A percentile compares a stretch with the other conserved stretches of the same genome.
Conservation (phyloP, 805 yeast species). For the Ogataea ganodermae region DNA sequence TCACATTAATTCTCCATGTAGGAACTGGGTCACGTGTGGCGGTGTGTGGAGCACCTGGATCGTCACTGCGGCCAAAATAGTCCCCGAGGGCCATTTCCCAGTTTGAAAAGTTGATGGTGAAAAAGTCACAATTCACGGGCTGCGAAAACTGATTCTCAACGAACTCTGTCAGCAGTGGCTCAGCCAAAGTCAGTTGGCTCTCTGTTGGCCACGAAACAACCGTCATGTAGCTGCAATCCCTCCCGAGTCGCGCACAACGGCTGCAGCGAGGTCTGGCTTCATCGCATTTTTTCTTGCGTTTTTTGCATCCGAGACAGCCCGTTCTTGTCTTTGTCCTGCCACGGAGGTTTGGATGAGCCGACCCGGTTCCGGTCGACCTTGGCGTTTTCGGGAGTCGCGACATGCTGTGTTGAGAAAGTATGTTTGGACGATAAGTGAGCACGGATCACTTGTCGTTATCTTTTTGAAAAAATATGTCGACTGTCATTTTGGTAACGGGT, state of each 20-base stretch:
- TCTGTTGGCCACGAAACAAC: constrained; percentile 21
- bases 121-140: background rate
- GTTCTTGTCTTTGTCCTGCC: constrained; percentile 22
- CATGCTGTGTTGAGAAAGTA: background rate
- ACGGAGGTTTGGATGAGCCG: constrained; percentile 3
- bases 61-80: background rate
- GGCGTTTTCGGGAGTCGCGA: background rate
- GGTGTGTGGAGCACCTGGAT: too few relatives aligned
- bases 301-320: constrained; percentile 46
- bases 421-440: background rate
- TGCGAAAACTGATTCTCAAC: background rate
- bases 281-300: constrained; percentile 44
- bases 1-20: too few relatives aligned
- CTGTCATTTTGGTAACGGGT: background rate
- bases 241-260: constrained; percentile 20
- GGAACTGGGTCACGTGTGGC: too few relatives aligned
- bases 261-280: constrained; percentile 26
- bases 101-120: constrained; percentile 15
- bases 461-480: background rate
- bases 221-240: constrained; percentile 22
- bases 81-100: constrained; percentile 17
- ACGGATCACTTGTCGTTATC: background rate
- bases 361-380: background rate
- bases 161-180: background rate
- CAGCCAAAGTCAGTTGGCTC: constrained; percentile 18